Conservation (phyloP, 129 eudicot genomes). For the Apium graveolens region DNA sequence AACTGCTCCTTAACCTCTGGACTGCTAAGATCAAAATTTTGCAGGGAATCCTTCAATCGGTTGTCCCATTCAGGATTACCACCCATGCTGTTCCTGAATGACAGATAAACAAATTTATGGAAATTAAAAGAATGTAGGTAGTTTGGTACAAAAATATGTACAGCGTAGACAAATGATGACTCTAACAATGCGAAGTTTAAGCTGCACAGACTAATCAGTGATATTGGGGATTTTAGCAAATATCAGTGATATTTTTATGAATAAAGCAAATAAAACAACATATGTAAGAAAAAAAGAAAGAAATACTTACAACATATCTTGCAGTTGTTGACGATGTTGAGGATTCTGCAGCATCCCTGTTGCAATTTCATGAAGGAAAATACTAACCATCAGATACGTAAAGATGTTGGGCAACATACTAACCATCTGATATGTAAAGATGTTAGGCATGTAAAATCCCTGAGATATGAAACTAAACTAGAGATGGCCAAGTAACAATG, state of each 20-base stretch:
- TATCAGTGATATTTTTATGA: no score
- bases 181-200: background rate
- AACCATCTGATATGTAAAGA: background rate
- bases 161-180: background rate
- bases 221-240: no score
- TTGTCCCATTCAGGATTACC: constrained; percentile 86
- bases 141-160: background rate
- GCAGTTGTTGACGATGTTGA: constrained; percentile 82
- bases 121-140: background rate
- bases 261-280: background rate
- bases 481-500: background rate
- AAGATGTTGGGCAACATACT: no score
- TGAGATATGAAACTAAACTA: background rate
- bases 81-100: constrained; percentile 75
- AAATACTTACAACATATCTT: constrained; percentile 84
- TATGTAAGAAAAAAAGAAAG: background rate
- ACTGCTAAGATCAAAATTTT: constrained; percentile 75
- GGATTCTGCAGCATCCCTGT: constrained; percentile 99
- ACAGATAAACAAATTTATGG: background rate
- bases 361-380: background rate
- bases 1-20: constrained; percentile 95
- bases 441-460: background rate
- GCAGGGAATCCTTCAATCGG: constrained; percentile 68
- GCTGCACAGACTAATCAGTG: no score
- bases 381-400: background rate